A percentile compares a stretch with the other conserved stretches of the same genome.
Conservation (phyloP, 352 stramenopile species). For the Phytophthora capsici region DNA sequence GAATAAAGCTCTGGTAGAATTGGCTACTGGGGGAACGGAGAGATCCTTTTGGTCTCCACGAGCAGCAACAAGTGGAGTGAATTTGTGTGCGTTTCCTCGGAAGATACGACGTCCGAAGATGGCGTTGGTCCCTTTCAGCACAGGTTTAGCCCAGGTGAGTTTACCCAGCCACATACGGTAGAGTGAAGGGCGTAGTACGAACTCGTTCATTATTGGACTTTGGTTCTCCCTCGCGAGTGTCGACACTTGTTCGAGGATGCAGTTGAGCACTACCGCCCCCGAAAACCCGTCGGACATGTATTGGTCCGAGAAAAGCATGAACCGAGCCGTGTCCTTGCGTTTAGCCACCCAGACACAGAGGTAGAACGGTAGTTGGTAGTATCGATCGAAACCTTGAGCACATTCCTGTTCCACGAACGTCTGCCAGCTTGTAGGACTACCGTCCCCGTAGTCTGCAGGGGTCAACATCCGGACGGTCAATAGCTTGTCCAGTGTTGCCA, state of each 20-base stretch:
- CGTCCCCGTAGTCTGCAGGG: conserved; percentile 35
- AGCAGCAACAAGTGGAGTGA: conserved; percentile 29
- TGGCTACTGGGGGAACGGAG: conserved; percentile 27
- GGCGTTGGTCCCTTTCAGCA: conserved; percentile 33
- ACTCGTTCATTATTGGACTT: conserved; percentile 7
- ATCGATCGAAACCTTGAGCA: conserved; percentile 44
- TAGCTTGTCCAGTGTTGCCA: conserved; percentile 30
- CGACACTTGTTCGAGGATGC: conserved; percentile 44
- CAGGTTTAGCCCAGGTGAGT: conserved; percentile 29
- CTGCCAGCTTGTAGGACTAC: conserved; percentile 45
- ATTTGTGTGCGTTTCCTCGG: conserved; percentile 31
- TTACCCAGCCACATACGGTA: conserved; percentile 42
- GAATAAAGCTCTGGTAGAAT: conserved; percentile 48
- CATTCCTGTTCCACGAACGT: conserved; percentile 51
- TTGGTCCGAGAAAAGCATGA: conserved; percentile 61
- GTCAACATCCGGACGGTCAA: conserved; percentile 24
- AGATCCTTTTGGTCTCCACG: conserved; percentile 44
- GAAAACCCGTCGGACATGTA: conserved; percentile 54
- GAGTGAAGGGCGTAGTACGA: conserved; percentile 39
- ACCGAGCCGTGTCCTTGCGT: conserved; percentile 24
- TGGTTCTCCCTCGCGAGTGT: conserved; percentile 15
- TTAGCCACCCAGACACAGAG: conserved; percentile 44
- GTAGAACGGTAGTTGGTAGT: conserved; percentile 47
- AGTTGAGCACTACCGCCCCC: conserved; percentile 44
- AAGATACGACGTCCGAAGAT: conserved; percentile 35